These are phyloP conservation scores for Cladosporium austrohemisphaericum DNA, from an alignment of 2,329 filamentous ascomycete genomes.

Conservation along the genomic window DNA sequence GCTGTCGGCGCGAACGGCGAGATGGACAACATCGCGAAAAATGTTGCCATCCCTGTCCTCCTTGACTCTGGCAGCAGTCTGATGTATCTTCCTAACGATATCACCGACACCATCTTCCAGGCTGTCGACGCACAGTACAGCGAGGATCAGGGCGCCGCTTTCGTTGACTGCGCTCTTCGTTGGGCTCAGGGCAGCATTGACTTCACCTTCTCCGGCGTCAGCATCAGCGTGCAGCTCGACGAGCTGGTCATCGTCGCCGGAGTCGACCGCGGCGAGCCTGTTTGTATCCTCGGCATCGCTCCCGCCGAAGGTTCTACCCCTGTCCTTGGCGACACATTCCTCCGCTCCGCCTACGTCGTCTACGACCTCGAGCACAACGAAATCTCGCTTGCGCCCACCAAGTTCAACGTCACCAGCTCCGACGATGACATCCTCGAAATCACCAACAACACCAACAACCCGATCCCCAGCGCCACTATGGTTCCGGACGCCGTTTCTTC, in stretches of 20 bases:
- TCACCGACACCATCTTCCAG: constrained; percentile 47
- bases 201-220: constrained; percentile 55
- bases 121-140: constrained; percentile 42
- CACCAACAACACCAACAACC: constrained; percentile 43
- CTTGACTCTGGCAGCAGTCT: constrained; percentile 74
- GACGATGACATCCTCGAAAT: constrained; percentile 53
- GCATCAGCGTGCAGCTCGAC: constrained; percentile 52
- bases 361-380: constrained; percentile 59
- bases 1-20: constrained; percentile 43
- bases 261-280: constrained; percentile 35
- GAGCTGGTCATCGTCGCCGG: constrained; percentile 55
- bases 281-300: constrained; percentile 51
- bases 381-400: constrained; percentile 58
- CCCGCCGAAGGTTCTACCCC: constrained; percentile 46
- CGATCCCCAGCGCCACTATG: constrained; percentile 51
- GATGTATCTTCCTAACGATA: constrained; percentile 62
- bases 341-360: constrained; percentile 60
- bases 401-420: constrained; percentile 52
- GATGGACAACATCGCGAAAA: constrained; percentile 40
- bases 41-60: constrained; percentile 53
- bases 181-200: constrained; percentile 49
- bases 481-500: constrained; percentile 51
- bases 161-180: constrained; percentile 52
- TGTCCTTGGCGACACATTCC: constrained; percentile 60
- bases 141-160: constrained; percentile 41